These are phyloP conservation scores for Pecoramyces ruminantium DNA, from an alignment of 192 early-diverging fungal species.

Conservation along the genomic window DNA sequence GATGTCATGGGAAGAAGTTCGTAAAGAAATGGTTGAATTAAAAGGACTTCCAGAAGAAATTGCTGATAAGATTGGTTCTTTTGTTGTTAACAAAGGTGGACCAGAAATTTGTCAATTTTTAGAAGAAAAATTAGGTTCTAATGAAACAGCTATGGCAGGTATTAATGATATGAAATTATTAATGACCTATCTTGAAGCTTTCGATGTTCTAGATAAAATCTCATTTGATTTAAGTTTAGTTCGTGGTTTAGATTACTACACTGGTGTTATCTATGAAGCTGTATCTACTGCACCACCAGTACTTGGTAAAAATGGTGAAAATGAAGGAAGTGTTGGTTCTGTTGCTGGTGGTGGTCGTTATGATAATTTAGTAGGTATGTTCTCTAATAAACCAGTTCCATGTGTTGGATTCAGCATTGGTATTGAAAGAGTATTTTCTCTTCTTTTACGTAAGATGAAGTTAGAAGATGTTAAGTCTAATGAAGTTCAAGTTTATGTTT, in stretches of 20 bases:
- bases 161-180: slow-evolving; percentile 72
- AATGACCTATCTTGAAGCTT: slow-evolving; percentile 69
- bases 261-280: slow-evolving; percentile 96
- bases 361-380: slow-evolving; percentile 95
- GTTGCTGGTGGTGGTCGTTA: slow-evolving; percentile 95
- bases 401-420: slow-evolving; percentile 94
- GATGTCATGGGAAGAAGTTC: slow-evolving; percentile 83
- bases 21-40: slow-evolving; percentile 81
- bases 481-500: slow-evolving; percentile 71
- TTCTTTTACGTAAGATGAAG: slow-evolving; percentile 46
- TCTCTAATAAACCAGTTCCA: slow-evolving; percentile 65
- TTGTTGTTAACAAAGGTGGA: slow-evolving; percentile 64
- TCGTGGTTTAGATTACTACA: slow-evolving; percentile 97
- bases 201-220: slow-evolving; percentile 51
- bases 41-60: slow-evolving; percentile 63
- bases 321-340: slow-evolving; percentile 66
- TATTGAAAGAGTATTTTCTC: slow-evolving; percentile 86
- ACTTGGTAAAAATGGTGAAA: slow-evolving; percentile 1
- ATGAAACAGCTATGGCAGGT: slow-evolving; percentile 54
- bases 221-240: slow-evolving; percentile 90
- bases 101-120: slow-evolving; percentile 31
- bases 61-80: slow-evolving; percentile 87
- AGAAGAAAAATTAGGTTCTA: slow-evolving; percentile 44
- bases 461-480: slow-evolving; percentile 50
- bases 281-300: slow-evolving; percentile 29